Evolutionary conservation across 768 basidiomycete genomes (phyloP).

Genomic region (Guyanaporus albipodus): DNA sequence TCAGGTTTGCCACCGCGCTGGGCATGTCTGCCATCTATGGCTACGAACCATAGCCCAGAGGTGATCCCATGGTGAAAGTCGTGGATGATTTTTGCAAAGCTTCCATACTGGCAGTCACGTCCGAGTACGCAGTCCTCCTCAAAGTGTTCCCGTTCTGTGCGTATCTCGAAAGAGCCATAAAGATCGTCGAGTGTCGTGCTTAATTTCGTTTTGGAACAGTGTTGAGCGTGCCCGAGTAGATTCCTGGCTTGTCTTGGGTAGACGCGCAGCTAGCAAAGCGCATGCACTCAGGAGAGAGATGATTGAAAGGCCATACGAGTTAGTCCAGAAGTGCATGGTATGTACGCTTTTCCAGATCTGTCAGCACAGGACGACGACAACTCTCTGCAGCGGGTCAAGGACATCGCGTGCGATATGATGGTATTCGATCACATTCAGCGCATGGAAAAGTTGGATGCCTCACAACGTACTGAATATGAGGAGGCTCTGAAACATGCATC

Average conservation of each 20-base stretch:
- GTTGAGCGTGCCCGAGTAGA: conserved; percentile 24
- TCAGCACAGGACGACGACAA: not conserved
- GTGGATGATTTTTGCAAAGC: conserved; percentile 3
- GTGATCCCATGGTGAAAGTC: not conserved
- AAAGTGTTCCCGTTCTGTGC: conserved; percentile 3
- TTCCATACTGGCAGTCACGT: conserved; percentile 1
- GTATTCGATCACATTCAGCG: not conserved
- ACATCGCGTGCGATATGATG: not conserved
- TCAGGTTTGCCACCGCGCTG: conserved; percentile 32
- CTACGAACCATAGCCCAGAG: conserved; percentile 10
- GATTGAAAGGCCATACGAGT: not conserved
- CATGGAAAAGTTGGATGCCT: conserved; percentile 16
- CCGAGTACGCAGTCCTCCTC: conserved; percentile 12
- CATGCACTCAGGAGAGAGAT: not conserved
- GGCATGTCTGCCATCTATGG: conserved; percentile 13
- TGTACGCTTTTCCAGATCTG: not conserved
- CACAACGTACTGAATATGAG: conserved; percentile 2
- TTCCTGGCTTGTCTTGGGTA: conserved; percentile 34
- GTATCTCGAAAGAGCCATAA: not conserved
- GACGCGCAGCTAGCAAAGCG: conserved; percentile 26
- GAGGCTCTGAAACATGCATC: not conserved
- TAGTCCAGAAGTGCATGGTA: not conserved
- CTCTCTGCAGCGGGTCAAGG: not conserved
- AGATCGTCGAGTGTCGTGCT: not conserved
- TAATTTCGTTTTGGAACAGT: not conserved